phyloP scores from a whole-genome alignment of 257 asterid genomes.

The Solanum pennellii region DNA sequence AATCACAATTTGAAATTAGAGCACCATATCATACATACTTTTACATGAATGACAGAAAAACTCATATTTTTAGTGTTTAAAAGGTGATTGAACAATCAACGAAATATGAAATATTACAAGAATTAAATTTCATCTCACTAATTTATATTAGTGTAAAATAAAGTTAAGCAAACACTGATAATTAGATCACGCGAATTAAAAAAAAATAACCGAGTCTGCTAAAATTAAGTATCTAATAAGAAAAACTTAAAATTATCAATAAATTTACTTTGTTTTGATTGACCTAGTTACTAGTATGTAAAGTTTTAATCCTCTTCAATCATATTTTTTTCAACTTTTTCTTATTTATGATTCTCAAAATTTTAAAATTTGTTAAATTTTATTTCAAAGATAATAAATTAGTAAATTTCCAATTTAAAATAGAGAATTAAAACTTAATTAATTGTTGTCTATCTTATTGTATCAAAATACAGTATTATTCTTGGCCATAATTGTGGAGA shows the following conservation, averaged over 20 bases:
- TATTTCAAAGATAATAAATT: not conserved
- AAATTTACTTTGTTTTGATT: too few species aligned
- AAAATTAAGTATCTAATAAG: not conserved
- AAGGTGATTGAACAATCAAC: too few species aligned
- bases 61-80: too few species aligned
- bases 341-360: not conserved
- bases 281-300: not conserved
- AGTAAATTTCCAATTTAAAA: not conserved
- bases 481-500: not conserved
- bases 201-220: not conserved
- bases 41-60: not conserved
- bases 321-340: not conserved
- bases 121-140: too few species aligned
- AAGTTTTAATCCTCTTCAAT: not conserved
- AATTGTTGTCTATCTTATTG: not conserved
- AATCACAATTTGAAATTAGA: not conserved
- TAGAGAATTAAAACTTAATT: not conserved
- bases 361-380: not conserved
- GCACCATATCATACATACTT: not conserved
- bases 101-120: too few species aligned
- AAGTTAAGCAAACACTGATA: not conserved
- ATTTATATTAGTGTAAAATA: too few species aligned
- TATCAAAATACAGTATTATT: not conserved
- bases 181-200: not conserved
- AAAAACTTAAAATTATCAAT: not conserved